Conservation (phyloP, 2,329 filamentous ascomycete species). For the Pestalotiopsis sp. region DNA sequence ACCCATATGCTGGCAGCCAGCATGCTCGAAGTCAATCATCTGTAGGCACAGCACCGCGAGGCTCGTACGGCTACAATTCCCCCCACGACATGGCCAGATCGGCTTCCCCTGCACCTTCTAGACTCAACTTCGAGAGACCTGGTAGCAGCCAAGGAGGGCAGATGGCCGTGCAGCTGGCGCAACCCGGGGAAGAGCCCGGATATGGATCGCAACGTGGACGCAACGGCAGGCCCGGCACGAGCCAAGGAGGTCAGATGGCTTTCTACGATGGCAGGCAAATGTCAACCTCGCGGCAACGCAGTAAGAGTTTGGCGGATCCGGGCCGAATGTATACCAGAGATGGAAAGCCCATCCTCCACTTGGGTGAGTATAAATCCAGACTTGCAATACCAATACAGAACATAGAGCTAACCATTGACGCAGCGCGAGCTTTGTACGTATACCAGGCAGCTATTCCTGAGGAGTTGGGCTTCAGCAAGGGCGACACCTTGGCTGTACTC, state of each 20-base stretch:
- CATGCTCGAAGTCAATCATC: slow-evolving; percentile 29
- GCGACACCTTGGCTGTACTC: slow-evolving; percentile 84
- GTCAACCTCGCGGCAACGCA: slow-evolving; percentile 55
- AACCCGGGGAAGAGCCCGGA: slow-evolving; percentile 60
- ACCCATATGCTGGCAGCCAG: slow-evolving; percentile 53
- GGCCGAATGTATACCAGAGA: slow-evolving; percentile 82
- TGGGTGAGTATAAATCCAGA: slow-evolving; percentile 67
- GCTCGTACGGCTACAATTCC: slow-evolving; percentile 52
- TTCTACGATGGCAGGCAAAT: slow-evolving; percentile 52
- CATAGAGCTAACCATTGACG: slow-evolving; percentile 21
- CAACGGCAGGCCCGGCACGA: slow-evolving; percentile 47
- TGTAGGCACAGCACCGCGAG: slow-evolving; percentile 42
- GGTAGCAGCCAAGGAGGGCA: slow-evolving; percentile 52
- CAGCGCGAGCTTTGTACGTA: slow-evolving; percentile 90
- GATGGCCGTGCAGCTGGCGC: slow-evolving; percentile 70
- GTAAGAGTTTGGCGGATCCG: slow-evolving; percentile 83
- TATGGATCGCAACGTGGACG: slow-evolving; percentile 46
- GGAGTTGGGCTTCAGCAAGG: slow-evolving; percentile 89
- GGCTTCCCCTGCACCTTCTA: slow-evolving; percentile 49
- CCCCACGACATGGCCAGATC: slow-evolving; percentile 46
- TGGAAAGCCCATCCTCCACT: slow-evolving; percentile 85
- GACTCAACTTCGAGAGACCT: slow-evolving; percentile 47
- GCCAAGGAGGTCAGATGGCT: slow-evolving; percentile 53
- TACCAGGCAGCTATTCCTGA: slow-evolving; percentile 95
- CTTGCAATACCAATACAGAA: slow-evolving; percentile 7